A percentile compares a stretch with the other conserved stretches of the same genome.
These are phyloP conservation scores for Myriosclerotinia curreyana DNA, from an alignment of 2,329 filamentous ascomycete genomes.

Conservation along the genomic window DNA sequence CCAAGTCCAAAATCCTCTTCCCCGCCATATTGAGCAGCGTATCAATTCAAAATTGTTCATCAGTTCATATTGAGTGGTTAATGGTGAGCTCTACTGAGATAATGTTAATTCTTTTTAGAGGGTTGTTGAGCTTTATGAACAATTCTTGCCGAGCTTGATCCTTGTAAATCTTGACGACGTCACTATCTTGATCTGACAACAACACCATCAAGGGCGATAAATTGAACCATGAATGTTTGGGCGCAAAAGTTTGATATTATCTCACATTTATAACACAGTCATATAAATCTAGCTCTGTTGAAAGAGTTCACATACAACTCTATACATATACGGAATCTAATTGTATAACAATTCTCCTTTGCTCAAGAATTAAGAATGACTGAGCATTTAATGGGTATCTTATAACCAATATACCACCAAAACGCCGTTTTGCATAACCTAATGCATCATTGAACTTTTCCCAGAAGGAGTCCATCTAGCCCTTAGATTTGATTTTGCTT, in stretches of 20 bases:
- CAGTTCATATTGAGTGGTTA: slow-evolving; percentile 24
- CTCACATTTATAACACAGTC: neutral
- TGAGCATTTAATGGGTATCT: slow-evolving; percentile 14
- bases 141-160: slow-evolving; percentile 17
- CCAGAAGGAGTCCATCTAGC: slow-evolving; percentile 34
- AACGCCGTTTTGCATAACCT: slow-evolving; percentile 1
- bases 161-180: slow-evolving; percentile 9
- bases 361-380: neutral
- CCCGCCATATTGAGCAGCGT: slow-evolving; percentile 47
- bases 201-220: neutral
- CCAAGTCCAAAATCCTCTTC: slow-evolving; percentile 67
- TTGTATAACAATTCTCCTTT: neutral
- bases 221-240: too few relatives aligned
- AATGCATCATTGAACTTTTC: neutral
- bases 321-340: neutral
- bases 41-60: slow-evolving; percentile 20
- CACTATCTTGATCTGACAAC: neutral
- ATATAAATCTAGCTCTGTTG: neutral
- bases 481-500: slow-evolving; percentile 34
- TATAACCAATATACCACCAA: neutral
- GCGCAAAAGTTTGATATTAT: neutral
- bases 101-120: neutral
- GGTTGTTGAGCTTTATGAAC: slow-evolving; percentile 5
- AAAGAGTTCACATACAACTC: neutral
- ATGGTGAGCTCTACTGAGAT: neutral